Percentiles rank a stretch among this genome's conserved stretches.
Evolutionary conservation across 1,139 yeast genomes (phyloP).

Genomic region (Yamadazyma oceani): DNA sequence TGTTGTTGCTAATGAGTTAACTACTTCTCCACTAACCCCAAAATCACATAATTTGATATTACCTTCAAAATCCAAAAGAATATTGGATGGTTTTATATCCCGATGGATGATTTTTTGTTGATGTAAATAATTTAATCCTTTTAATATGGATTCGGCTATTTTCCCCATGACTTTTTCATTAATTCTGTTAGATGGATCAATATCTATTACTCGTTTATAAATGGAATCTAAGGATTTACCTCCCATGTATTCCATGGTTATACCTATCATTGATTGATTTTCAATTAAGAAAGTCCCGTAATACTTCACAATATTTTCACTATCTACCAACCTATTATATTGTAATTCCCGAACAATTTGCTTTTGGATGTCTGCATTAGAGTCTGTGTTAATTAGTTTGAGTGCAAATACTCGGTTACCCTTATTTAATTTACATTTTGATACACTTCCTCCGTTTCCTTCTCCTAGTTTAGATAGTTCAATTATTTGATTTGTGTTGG

Average conservation of each 20-base stretch:
- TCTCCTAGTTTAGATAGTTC: constrained; percentile 74
- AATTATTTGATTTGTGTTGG: constrained; percentile 40
- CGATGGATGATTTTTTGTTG: constrained; percentile 87
- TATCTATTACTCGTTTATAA: constrained; percentile 60
- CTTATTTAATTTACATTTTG: constrained; percentile 54
- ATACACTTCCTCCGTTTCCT: constrained; percentile 92
- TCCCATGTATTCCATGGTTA: constrained; percentile 97
- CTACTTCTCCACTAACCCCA: constrained; percentile 98
- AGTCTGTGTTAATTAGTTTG: constrained; percentile 72
- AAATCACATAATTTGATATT: constrained; percentile 92
- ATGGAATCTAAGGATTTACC: constrained; percentile 89
- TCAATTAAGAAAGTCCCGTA: constrained; percentile 88
- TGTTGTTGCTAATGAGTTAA: constrained; percentile 89
- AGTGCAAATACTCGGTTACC: constrained; percentile 73
- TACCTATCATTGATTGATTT: constrained; percentile 71
- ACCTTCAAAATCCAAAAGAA: constrained; percentile 70
- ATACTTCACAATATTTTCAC: constrained; percentile 84
- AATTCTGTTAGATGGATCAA: constrained; percentile 75
- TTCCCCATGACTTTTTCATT: constrained; percentile 92
- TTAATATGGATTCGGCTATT: constrained; percentile 79
- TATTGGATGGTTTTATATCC: constrained; percentile 92
- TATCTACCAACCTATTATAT: constrained; percentile 77
- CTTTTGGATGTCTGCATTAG: constrained; percentile 78
- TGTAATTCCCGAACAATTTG: constrained; percentile 89
- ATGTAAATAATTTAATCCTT: constrained; percentile 85